phyloP scores from a whole-genome alignment of 306 rosid species.

The Vigna angularis region DNA sequence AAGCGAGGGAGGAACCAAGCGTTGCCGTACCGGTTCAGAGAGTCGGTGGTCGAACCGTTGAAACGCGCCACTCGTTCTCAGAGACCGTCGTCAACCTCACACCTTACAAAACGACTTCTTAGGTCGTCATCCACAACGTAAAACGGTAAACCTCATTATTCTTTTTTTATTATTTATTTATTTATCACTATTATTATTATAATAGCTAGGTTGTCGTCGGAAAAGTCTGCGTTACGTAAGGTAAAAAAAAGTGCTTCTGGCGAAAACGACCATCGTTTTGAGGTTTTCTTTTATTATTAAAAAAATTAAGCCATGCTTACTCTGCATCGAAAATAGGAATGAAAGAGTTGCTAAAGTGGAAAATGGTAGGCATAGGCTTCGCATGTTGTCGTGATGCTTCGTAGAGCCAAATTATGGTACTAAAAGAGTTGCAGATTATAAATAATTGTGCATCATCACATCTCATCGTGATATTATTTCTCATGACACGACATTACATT shows the following conservation, averaged over 20 bases:
- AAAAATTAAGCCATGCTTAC: not conserved
- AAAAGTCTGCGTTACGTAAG: not conserved
- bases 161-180: too few relatives aligned
- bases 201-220: too few relatives aligned
- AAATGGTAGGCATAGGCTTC: not conserved
- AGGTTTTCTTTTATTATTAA: too few relatives aligned
- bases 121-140: not conserved
- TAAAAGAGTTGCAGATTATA: not conserved
- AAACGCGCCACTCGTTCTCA: conserved; percentile 34
- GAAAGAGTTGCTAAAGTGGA: not conserved
- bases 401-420: not conserved
- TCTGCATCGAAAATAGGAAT: not conserved
- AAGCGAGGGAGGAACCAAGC: conserved; percentile 59
- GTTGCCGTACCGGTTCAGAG: conserved; percentile 55
- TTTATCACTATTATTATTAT: not conserved
- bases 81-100: conserved; percentile 35
- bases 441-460: not conserved
- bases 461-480: not conserved
- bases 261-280: conserved; percentile 21
- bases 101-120: conserved; percentile 34
- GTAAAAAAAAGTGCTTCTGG: not conserved
- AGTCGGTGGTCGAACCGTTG: conserved; percentile 61
- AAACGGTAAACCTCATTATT: conserved; percentile 1
- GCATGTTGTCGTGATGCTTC: conserved; percentile 8
- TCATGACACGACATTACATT: not conserved